Evolutionary conservation across 306 rosid genomes (phyloP).

Genomic region (Trifolium subterraneum): DNA sequence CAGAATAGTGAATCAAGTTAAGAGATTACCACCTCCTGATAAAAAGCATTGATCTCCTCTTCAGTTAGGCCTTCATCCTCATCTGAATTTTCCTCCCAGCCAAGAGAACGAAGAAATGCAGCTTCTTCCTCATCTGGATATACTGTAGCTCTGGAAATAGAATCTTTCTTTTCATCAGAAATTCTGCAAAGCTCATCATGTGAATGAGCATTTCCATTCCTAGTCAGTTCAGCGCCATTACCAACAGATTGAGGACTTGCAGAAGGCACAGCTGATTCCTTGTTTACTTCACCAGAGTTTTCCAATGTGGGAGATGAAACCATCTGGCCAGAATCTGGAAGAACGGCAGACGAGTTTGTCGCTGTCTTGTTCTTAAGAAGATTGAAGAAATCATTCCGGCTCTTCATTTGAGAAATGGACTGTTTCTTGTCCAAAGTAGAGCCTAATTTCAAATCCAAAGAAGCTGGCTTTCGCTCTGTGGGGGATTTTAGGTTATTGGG

Average conservation of each 20-base stretch:
- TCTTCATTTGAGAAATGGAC: slow-evolving; percentile 82
- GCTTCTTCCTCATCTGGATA: slow-evolving; percentile 91
- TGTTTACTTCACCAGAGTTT: slow-evolving; percentile 64
- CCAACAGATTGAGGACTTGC: slow-evolving; percentile 56
- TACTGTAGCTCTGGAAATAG: slow-evolving; percentile 52
- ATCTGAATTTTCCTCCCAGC: slow-evolving; percentile 92
- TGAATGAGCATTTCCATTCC: slow-evolving; percentile 59
- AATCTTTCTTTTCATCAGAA: slow-evolving; percentile 55
- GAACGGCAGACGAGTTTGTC: slow-evolving; percentile 55
- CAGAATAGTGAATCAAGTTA: slow-evolving; percentile 20
- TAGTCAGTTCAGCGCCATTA: slow-evolving; percentile 61
- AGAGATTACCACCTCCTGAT: slow-evolving; percentile 65
- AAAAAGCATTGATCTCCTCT: slow-evolving; percentile 89
- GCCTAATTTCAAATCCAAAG: slow-evolving; percentile 76
- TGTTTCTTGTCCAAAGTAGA: slow-evolving; percentile 77
- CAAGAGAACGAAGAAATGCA: slow-evolving; percentile 96
- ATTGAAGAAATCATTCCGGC: slow-evolving; percentile 94
- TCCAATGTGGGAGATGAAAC: slow-evolving; percentile 60
- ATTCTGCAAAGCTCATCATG: slow-evolving; percentile 54
- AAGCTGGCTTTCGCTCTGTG: slow-evolving; percentile 65
- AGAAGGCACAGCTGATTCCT: slow-evolving; percentile 55
- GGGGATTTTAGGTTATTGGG: slow-evolving; percentile 60
- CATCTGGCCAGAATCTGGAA: slow-evolving; percentile 58
- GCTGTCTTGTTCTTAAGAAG: slow-evolving; percentile 78
- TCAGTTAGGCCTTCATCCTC: slow-evolving; percentile 95